Percentiles rank a stretch among this genome's conserved stretches.
Conservation (phyloP, 2,329 filamentous ascomycete species). For the Colletotrichum melonis region DNA sequence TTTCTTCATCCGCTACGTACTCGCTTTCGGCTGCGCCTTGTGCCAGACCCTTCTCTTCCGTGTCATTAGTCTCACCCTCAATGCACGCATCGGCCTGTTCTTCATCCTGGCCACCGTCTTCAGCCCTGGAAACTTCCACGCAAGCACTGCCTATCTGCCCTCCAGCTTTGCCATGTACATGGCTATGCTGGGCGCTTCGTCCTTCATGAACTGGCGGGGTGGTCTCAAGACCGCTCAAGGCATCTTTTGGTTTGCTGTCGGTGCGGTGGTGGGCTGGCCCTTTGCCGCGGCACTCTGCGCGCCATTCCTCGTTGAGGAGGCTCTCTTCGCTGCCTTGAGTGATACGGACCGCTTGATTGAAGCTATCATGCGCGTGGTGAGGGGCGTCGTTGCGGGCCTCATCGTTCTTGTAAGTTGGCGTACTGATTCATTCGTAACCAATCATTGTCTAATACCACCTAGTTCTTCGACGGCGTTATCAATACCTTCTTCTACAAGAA, state of each 20-base stretch:
- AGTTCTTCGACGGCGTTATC: slow-evolving; percentile 76
- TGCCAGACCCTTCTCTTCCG: slow-evolving; percentile 87
- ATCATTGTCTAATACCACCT: slow-evolving; percentile 29
- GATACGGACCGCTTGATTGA: slow-evolving; percentile 70
- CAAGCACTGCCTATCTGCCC: slow-evolving; percentile 86
- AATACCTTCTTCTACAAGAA: slow-evolving; percentile 91
- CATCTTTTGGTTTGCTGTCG: slow-evolving; percentile 91
- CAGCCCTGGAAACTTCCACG: slow-evolving; percentile 94
- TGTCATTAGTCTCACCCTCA: slow-evolving; percentile 79
- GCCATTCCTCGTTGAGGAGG: slow-evolving; percentile 85
- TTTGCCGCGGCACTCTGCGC: slow-evolving; percentile 86
- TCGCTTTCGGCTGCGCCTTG: slow-evolving; percentile 82
- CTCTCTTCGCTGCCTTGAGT: slow-evolving; percentile 66
- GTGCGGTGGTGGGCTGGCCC: slow-evolving; percentile 91
- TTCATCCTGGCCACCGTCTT: slow-evolving; percentile 82
- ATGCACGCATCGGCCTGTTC: slow-evolving; percentile 85
- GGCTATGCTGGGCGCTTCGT: slow-evolving; percentile 84
- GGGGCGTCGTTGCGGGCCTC: slow-evolving; percentile 75
- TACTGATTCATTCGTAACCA: background rate
- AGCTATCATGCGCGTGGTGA: slow-evolving; percentile 69
- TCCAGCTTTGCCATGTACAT: slow-evolving; percentile 98
- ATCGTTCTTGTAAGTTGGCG: slow-evolving; percentile 73
- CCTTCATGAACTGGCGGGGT: slow-evolving; percentile 90
- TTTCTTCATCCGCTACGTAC: slow-evolving; percentile 82
- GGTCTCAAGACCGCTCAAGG: slow-evolving; percentile 84